Conservation (phyloP, 371 early-diverging fungal genomes). For the Cokeromyces recurvatus region DNA sequence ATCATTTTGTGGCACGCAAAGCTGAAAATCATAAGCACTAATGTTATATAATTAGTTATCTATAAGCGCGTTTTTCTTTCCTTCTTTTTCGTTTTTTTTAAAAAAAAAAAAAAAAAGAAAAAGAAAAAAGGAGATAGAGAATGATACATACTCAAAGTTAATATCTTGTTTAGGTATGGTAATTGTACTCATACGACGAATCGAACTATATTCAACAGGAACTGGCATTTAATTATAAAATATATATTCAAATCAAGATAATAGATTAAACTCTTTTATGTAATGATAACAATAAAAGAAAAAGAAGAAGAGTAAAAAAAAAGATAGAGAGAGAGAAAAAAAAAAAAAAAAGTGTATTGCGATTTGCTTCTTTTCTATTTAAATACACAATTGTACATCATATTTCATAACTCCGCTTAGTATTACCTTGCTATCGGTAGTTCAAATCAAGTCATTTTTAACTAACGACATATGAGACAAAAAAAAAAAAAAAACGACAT, state of each 20-base stretch:
- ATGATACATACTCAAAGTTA: constrained; percentile 14
- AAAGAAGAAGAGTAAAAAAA: too few relatives aligned
- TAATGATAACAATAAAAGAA: neutral
- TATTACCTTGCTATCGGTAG: too few relatives aligned
- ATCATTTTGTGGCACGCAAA: constrained; percentile 33
- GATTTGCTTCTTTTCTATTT: too few relatives aligned
- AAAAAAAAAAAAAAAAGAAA: neutral
- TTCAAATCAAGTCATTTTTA: too few relatives aligned
- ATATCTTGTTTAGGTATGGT: constrained; percentile 41
- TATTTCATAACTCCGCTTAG: too few relatives aligned
- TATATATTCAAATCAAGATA: neutral
- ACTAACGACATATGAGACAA: neutral
- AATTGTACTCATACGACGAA: constrained; percentile 39
- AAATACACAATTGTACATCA: too few relatives aligned
- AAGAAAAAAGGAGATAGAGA: neutral
- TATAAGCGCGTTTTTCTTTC: too few relatives aligned
- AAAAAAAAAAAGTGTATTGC: too few relatives aligned
- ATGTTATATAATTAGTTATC: too few relatives aligned
- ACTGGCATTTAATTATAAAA: constrained; percentile 27
- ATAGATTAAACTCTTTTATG: too few relatives aligned
- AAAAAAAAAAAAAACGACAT: constrained; percentile 3
- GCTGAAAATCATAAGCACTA: constrained; percentile 33
- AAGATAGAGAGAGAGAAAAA: too few relatives aligned
- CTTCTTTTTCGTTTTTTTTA: too few relatives aligned
- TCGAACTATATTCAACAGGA: constrained; percentile 32